Conservation (phyloP, 1,284 basidiomycete species). For the Naganishia sp. region DNA sequence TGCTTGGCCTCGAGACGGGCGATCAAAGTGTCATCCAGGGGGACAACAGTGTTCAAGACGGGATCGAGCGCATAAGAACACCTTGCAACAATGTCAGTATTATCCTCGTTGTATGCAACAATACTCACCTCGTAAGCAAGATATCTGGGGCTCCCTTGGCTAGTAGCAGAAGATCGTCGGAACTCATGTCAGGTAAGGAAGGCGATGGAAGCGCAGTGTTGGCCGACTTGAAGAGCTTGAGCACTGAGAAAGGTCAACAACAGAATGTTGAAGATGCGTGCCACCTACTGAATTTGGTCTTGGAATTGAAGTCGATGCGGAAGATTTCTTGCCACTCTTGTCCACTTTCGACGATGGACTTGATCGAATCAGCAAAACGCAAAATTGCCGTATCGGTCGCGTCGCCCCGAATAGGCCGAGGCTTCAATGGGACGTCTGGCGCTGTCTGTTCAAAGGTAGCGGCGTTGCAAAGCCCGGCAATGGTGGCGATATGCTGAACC, state of each 20-base stretch:
- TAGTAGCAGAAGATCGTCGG: conserved; percentile 52
- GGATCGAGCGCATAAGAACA: conserved; percentile 55
- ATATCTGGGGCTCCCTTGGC: conserved; percentile 66
- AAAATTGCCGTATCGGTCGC: conserved; percentile 67
- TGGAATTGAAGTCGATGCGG: conserved; percentile 63
- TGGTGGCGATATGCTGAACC: conserved; percentile 54
- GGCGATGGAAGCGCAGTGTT: not conserved
- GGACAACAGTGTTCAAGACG: conserved; percentile 51
- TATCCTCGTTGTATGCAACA: not conserved
- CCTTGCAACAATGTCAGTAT: conserved; percentile 32
- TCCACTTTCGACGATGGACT: conserved; percentile 45
- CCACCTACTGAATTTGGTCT: conserved; percentile 62
- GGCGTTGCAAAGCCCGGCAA: conserved; percentile 64
- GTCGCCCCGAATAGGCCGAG: conserved; percentile 63
- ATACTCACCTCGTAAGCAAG: conserved; percentile 55
- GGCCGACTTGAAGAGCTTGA: conserved; percentile 49
- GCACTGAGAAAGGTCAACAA: conserved; percentile 46
- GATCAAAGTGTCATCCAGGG: conserved; percentile 47
- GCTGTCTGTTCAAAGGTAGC: conserved; percentile 59
- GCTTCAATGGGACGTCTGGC: conserved; percentile 54
- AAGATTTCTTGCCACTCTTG: conserved; percentile 52
- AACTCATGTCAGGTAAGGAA: conserved; percentile 23
- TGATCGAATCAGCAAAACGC: conserved; percentile 61
- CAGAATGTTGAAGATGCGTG: not conserved
- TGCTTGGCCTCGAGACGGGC: conserved; percentile 55